A percentile compares a stretch with the other conserved stretches of the same genome.
Conservation (phyloP, 1,284 basidiomycete species). For the Phylloboletellus chloephorus region DNA sequence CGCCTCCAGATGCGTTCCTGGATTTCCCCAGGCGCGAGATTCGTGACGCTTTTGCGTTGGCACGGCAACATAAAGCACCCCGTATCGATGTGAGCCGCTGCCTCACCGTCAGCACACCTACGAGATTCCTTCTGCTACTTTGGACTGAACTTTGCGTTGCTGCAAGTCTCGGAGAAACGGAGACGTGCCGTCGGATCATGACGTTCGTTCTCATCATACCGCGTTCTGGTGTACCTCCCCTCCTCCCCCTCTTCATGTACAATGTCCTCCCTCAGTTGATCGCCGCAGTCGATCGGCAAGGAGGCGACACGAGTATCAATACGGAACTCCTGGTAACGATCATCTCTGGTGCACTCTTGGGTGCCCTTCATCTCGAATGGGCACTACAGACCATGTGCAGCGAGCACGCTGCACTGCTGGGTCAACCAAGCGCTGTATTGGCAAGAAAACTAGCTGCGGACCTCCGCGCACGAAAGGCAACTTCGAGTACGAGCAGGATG, state of each 20-base stretch:
- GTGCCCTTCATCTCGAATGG: constrained; percentile 63
- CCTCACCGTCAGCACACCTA: constrained; percentile 49
- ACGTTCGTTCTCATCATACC: constrained; percentile 62
- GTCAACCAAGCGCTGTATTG: constrained; percentile 56
- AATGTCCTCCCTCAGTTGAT: constrained; percentile 57
- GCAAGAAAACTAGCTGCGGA: constrained; percentile 57
- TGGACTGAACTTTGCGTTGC: constrained; percentile 56
- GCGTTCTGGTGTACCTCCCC: constrained; percentile 48
- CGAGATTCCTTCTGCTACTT: constrained; percentile 54
- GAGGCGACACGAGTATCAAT: constrained; percentile 48
- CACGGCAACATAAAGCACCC: constrained; percentile 55
- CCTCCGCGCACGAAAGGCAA: constrained; percentile 47
- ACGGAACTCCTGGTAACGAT: constrained; percentile 58
- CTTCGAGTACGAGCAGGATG: constrained; percentile 42
- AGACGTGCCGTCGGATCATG: constrained; percentile 54
- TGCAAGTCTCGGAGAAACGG: constrained; percentile 51
- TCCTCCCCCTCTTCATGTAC: constrained; percentile 69
- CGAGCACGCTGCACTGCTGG: constrained; percentile 46
- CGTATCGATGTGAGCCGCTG: constrained; percentile 60
- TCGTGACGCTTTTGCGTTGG: constrained; percentile 47
- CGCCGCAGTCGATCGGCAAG: constrained; percentile 47
- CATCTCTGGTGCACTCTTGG: constrained; percentile 58
- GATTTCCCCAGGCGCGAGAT: constrained; percentile 50
- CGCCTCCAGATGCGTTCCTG: constrained; percentile 32
- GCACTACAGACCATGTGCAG: constrained; percentile 50